These are phyloP conservation scores for Ustilago vetiveriae DNA, from an alignment of 1,284 basidiomycete species.

Conservation along the genomic window DNA sequence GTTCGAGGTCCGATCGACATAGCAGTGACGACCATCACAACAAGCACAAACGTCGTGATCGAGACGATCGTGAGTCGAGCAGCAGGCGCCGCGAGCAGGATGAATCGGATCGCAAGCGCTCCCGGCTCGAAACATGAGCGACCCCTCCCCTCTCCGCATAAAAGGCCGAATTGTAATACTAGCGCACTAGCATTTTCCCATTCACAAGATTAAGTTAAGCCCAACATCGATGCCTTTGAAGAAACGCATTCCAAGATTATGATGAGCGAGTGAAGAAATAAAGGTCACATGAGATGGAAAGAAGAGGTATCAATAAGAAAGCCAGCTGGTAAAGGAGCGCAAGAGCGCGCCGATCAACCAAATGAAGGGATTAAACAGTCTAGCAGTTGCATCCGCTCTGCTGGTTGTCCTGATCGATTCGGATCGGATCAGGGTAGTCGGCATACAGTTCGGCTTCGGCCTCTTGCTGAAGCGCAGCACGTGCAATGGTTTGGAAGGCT, in stretches of 20 bases:
- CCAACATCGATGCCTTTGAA: not conserved
- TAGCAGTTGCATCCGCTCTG: conserved; percentile 93
- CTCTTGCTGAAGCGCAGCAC: conserved; percentile 97
- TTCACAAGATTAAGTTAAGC: too few relatives aligned
- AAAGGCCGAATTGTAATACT: conserved; percentile 8
- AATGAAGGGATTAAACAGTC: too few relatives aligned
- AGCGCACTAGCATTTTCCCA: too few relatives aligned
- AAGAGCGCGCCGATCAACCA: too few relatives aligned
- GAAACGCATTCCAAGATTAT: not conserved
- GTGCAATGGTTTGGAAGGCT: conserved; percentile 98
- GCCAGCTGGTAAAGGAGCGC: too few relatives aligned
- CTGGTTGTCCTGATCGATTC: conserved; percentile 90
- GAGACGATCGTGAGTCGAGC: not conserved
- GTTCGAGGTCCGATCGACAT: conserved; percentile 12
- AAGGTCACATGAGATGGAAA: not conserved
- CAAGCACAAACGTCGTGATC: not conserved
- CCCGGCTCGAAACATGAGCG: conserved; percentile 14
- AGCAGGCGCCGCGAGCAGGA: not conserved
- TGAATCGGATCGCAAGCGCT: conserved; percentile 24
- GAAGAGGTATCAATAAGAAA: conserved; percentile 16
- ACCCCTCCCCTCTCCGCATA: not conserved
- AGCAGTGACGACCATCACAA: conserved; percentile 9
- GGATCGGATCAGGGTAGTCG: conserved; percentile 98
- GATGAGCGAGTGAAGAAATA: not conserved
- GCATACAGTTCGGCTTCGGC: conserved; percentile 94